Base-by-base conservation (phyloP, 1,284 basidiomycete species). In the Papiliotrema flavescens region DNA sequence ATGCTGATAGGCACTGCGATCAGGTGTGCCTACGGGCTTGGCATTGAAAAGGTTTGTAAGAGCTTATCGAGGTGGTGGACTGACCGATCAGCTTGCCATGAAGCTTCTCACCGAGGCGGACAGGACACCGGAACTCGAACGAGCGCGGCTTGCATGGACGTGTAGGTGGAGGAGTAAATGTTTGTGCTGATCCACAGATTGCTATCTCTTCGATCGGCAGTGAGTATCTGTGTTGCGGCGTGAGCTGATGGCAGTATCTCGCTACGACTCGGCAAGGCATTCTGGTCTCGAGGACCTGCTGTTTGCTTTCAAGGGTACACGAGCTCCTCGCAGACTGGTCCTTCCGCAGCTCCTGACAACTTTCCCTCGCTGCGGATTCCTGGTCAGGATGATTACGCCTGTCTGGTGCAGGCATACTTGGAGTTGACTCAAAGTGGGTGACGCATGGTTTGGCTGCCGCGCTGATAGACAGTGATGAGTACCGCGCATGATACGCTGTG, bases 401-500 rank as follows among this genome's bases (percentile, higher is more conserved):
- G 63, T 35, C 54, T 76, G n/a, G 61, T 74, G 0, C 76, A 77
- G 60, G 74, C 71, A 2, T 72, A 74, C 47, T 59, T 76, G 26
- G 76, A 77, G 57, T 55, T 77, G 44, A 77, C 76, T 8, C 75
- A 76, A 60, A 53, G 49, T 51, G 34, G 13, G 49, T 23, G 6
- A 13, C 14, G 3, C 6, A 20, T 35, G 23, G 15, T 17, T 8
- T 3, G 13, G 3, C 3, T 22, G 19, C 28, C 28, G 5, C 28
- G 28, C 46, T 48, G 35, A 48, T 11, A 36, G 15, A 11, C n/a
- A 51, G 61, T 74, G 47, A 74, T 75, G 71, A 66, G 64, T 46
- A 77, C 72, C 48, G 74, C 74, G 3, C 76, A 77, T 60, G 74
- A 76, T 53, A 63, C 69, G n/a, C 62, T 77, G 24, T 76, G 76